These are phyloP conservation scores for Linanthus parryae DNA, from an alignment of 148 eudicot species.

Conservation along the genomic window DNA sequence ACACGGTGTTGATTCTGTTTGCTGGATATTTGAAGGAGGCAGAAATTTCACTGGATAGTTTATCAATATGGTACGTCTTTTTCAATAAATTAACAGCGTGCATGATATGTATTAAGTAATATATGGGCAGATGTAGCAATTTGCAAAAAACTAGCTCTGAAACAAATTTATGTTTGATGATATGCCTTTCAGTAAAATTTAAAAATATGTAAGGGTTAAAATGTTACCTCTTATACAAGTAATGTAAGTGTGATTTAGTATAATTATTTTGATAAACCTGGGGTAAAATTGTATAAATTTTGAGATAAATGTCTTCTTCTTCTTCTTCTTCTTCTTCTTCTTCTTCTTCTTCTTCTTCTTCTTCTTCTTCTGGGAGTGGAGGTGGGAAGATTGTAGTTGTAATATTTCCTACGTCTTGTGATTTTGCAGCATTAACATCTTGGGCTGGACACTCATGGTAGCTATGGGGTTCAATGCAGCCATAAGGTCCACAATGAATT, in stretches of 20 bases:
- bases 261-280: neutral
- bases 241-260: neutral
- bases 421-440: constrained; percentile 23
- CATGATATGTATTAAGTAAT: neutral
- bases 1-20: constrained; percentile 20
- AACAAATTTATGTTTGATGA: neutral
- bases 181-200: neutral
- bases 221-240: neutral
- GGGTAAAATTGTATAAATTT: too few relatives aligned
- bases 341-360: too few relatives aligned
- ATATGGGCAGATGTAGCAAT: neutral
- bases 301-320: too few relatives aligned
- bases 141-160: neutral
- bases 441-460: constrained; percentile 25
- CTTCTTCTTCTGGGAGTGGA: too few relatives aligned
- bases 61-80: constrained; percentile 26
- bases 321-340: too few relatives aligned
- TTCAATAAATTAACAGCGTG: neutral
- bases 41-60: constrained; percentile 31
- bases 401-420: neutral
- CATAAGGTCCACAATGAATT: constrained; percentile 19
- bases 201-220: neutral
- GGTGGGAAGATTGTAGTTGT: too few relatives aligned
- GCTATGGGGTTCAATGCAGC: constrained; percentile 30
- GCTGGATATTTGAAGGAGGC: constrained; percentile 37